Conservation (phyloP, 108 stramenopile species). For the Skeletonema marinoi region DNA sequence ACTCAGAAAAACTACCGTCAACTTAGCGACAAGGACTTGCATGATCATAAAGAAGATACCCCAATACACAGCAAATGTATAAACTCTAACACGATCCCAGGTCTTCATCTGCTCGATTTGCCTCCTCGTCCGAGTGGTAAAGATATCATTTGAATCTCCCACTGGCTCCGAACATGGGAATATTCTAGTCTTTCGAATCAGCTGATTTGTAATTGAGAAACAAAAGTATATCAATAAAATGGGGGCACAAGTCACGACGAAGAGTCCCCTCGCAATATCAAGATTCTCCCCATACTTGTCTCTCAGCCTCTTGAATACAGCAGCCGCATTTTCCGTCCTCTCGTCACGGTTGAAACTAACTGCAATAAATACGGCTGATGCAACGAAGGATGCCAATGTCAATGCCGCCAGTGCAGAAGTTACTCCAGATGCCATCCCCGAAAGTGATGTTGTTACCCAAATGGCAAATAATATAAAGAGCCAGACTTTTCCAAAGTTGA, state of each 20-base stretch:
- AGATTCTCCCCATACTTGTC: constrained; percentile 44
- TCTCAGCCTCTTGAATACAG: constrained; percentile 20
- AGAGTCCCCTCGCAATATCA: constrained; percentile 43
- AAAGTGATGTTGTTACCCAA: constrained; percentile 52
- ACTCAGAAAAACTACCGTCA: constrained; percentile 56
- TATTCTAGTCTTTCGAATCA: constrained; percentile 22
- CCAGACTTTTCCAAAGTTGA: constrained; percentile 56
- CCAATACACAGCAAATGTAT: constrained; percentile 50
- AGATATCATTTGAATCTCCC: constrained; percentile 16
- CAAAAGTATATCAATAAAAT: constrained; percentile 37
- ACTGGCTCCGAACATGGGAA: constrained; percentile 32
- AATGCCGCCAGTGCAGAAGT: constrained; percentile 37
- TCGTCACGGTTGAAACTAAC: constrained; percentile 27
- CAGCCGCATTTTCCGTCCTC: constrained; percentile 17
- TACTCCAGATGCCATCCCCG: constrained; percentile 50
- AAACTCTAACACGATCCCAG: constrained; percentile 51
- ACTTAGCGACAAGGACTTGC: constrained; percentile 47
- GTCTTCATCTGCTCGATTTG: constrained; percentile 30
- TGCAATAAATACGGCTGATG: constrained; percentile 38
- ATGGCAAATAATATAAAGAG: constrained; percentile 48
- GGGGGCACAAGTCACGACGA: constrained; percentile 38
- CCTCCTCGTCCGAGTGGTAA: constrained; percentile 30
- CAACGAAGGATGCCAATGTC: constrained; percentile 50
- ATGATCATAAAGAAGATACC: constrained; percentile 53
- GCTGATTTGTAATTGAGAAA: constrained; percentile 47